Evolutionary conservation across 2,329 filamentous ascomycete species (phyloP).

Genomic region (Boeremia lycopersici): DNA sequence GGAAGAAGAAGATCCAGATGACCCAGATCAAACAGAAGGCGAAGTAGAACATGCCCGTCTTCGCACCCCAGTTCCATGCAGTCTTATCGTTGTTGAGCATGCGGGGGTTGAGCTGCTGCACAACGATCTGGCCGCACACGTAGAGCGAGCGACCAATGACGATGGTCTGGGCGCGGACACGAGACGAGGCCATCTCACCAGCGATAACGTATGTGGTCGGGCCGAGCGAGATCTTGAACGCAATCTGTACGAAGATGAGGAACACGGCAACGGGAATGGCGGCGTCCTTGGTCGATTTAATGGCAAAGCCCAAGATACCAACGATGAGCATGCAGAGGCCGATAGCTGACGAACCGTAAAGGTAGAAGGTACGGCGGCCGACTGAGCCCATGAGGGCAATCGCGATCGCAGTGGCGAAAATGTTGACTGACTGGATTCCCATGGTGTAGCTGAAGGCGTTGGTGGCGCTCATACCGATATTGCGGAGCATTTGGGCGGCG

Average conservation of each 20-base stretch:
- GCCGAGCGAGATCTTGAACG: constrained; percentile 65
- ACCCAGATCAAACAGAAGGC: constrained; percentile 77
- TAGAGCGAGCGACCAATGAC: constrained; percentile 72
- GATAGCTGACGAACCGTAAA: constrained; percentile 66
- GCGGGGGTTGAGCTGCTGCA: constrained; percentile 73
- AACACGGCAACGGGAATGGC: constrained; percentile 46
- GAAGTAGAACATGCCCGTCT: constrained; percentile 79
- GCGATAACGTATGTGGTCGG: constrained; percentile 88
- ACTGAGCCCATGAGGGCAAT: constrained; percentile 79
- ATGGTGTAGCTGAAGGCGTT: constrained; percentile 54
- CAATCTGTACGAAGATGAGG: constrained; percentile 26
- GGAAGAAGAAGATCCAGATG: constrained; percentile 76
- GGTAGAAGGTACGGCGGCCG: constrained; percentile 74
- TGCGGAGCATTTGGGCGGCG: constrained; percentile 49
- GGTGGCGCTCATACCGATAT: constrained; percentile 37
- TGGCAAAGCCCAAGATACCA: constrained; percentile 22
- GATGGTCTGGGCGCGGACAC: constrained; percentile 85
- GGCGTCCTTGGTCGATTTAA: constrained; percentile 13
- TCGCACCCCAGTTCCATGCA: constrained; percentile 81
- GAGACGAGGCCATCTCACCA: constrained; percentile 77
- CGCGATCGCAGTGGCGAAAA: constrained; percentile 75
- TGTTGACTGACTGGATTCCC: constrained; percentile 63
- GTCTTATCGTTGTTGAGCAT: constrained; percentile 40
- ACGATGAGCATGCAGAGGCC: constrained; percentile 64
- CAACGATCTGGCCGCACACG: constrained; percentile 69